Evolutionary conservation across 1,284 basidiomycete genomes (phyloP).

Genomic region (Apiotrichum gamsii): DNA sequence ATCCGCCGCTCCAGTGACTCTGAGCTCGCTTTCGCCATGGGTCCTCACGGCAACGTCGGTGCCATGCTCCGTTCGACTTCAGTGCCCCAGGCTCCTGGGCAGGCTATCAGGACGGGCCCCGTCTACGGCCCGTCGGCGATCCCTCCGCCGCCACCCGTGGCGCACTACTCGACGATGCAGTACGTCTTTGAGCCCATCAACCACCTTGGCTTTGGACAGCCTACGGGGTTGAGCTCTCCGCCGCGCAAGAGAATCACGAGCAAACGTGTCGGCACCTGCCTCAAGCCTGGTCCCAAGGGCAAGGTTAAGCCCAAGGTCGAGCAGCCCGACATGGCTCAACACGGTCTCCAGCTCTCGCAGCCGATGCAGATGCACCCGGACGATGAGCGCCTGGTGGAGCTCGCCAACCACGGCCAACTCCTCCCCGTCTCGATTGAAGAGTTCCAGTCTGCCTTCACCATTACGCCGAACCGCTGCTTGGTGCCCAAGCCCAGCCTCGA

Average conservation of each 20-base stretch:
- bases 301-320: slow-evolving; percentile 15
- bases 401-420: background rate
- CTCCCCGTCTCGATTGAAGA: slow-evolving; percentile 15
- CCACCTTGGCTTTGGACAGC: slow-evolving; percentile 7
- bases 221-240: background rate
- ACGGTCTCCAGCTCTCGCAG: background rate
- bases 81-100: slow-evolving; percentile 11
- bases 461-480: slow-evolving; percentile 10
- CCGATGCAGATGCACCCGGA: background rate
- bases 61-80: slow-evolving; percentile 19
- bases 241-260: slow-evolving; percentile 14
- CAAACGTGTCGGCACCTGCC: slow-evolving; percentile 23
- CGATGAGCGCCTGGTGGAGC: background rate
- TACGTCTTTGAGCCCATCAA: slow-evolving; percentile 3
- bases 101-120: slow-evolving; percentile 2
- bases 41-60: slow-evolving; percentile 5
- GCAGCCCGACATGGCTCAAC: background rate
- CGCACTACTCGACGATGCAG: slow-evolving; percentile 4
- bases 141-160: slow-evolving; percentile 10
- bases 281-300: slow-evolving; percentile 26
- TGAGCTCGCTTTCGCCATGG: slow-evolving; percentile 15
- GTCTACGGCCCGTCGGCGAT: slow-evolving; percentile 4
- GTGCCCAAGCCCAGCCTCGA: slow-evolving; percentile 14
- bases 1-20: slow-evolving; percentile 15
- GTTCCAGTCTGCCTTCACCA: slow-evolving; percentile 9